Base-by-base conservation (phyloP, 2,329 filamentous ascomycete species). In the Zymoseptoria ardabiliae region DNA sequence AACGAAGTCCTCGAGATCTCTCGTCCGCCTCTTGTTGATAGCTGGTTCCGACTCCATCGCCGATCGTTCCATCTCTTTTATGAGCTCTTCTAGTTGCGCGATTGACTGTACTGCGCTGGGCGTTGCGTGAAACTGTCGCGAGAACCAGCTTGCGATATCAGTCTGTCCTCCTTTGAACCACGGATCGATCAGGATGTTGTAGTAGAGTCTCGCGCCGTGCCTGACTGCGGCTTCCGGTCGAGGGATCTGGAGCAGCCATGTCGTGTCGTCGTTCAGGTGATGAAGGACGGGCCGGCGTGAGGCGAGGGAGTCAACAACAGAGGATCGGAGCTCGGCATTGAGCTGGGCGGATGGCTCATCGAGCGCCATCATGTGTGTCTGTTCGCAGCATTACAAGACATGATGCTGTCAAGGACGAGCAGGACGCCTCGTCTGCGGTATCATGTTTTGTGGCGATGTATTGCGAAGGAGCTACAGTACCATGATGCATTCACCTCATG, bases 191-290 rank as follows among this genome's bases (percentile, higher is more conserved):
- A 88, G 72, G 54, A 88, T 77, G 67, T 88, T 87, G 76, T 81
- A 87, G 65, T 82, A 85, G 19, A 76, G 73, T 19, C 80, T 78
- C 6, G 74, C 73, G n/a, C 72, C 73, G 49, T 77, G 75, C 53
- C 71, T 75, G 21, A 74, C 67, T 2, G 74, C 73, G 28, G 73
- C 71, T 0, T 73, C 66, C 4, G 83, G 84, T 51, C 81, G 79
- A 0, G 85, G 84, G 8, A 88, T 75, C 61, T 85, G 84, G n/a
- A 88, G 73, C 2, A 88, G 76, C 85, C 85, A 88, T 21, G 81
- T 83, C 4, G 84, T 86, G 72, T 88, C 85, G 65, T 81, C 85
- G 70, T 87, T 88, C 30, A 88, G 76, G 70, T 88, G 85, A 56
- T 83, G 81, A 8, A 89, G 77, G 49, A 87, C 68, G 0, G 82